Evolutionary conservation across 2,329 filamentous ascomycete genomes (phyloP), one percentile per base, ranked within the genome.

Genomic region (Cytospora mali): DNA sequence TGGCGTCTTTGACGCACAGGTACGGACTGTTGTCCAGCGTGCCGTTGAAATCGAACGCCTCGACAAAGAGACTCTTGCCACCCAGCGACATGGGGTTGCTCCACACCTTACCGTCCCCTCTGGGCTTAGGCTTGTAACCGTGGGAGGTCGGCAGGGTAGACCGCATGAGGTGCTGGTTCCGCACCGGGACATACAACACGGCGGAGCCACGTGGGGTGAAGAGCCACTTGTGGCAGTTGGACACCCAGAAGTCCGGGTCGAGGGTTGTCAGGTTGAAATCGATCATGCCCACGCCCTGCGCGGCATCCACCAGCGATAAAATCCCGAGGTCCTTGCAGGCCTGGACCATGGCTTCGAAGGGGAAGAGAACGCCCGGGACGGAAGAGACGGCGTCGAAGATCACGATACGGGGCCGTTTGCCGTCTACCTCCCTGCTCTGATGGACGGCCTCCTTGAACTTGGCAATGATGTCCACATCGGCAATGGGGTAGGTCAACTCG

Each of bases 211-310:
- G 87, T 0, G 93, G 94, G 0, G 86, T 85, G 71, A 86, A 88
- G 9, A 97, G 85, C 94, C 94, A 98, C 79, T 96, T 96, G 79
- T 96, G 91, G 69, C 88, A 91, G 74, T 97, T 97, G 61, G 83
- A 89, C 16, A 94, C 84, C 71, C 96, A 91, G 77, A 96, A 97
- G 74, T 97, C 93, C 0, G 92, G 88, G 66, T 93, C 84, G 3
- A 93, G 77, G 4, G 76, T 74, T 0, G 72, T 67, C 16, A 97
- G 76, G 73, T 96, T 85, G 9, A 97, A 74, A 1, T 83, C 80
- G 9, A 97, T 81, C 75, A 95, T 89, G 2, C 94, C 94, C 27
- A 96, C 77, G 1, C 89, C 89, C 75, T 98, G 94, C 0, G 94
- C 94, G 18, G 86, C 93, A 72, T 98, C 94, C 42, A 97, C 80